Percentiles rank a stretch among this genome's conserved stretches.
These are phyloP conservation scores for Collybia mongolica DNA, from an alignment of 768 basidiomycete species.

Conservation along the genomic window DNA sequence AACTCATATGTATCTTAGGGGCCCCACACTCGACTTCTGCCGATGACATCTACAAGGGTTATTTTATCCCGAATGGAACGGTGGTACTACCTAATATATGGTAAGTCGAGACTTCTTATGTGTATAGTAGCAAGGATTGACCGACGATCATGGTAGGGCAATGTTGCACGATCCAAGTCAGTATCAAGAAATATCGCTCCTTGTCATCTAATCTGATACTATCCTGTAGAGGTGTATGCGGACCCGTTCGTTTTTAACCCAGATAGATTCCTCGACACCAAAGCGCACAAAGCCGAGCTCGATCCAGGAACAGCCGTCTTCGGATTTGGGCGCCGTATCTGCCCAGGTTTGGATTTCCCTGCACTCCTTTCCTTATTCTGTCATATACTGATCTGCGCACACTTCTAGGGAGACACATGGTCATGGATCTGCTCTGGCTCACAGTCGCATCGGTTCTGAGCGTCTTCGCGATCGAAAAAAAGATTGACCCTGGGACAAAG, in stretches of 20 bases:
- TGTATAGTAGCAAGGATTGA: not conserved
- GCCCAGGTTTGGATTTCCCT: no score
- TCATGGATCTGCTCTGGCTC: no score
- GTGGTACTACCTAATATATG: slow-evolving; percentile 4
- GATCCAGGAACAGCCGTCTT: slow-evolving; percentile 2
- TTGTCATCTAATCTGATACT: no score
- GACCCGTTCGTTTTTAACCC: slow-evolving; percentile 3
- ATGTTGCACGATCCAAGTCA: slow-evolving; percentile 1
- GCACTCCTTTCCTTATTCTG: no score
- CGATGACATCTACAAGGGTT: slow-evolving; percentile 4
- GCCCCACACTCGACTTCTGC: not conserved
- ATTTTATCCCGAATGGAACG: slow-evolving; percentile 5
- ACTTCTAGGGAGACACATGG: no score
- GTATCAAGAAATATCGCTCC: not conserved
- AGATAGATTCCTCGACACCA: slow-evolving; percentile 6
- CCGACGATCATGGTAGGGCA: not conserved
- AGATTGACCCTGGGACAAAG: no score
- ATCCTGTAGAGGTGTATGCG: not conserved
- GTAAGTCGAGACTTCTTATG: not conserved
- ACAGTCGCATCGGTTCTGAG: no score
- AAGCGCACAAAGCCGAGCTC: not conserved
- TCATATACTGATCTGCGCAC: no score
- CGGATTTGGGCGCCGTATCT: slow-evolving; percentile 5
- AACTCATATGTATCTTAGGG: no score
- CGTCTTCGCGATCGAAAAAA: no score